A percentile compares a stretch with the other conserved stretches of the same genome.
These are phyloP conservation scores for Hypomontagnella monticulosa DNA, from an alignment of 495 filamentous ascomycete genomes.

Conservation along the genomic window DNA sequence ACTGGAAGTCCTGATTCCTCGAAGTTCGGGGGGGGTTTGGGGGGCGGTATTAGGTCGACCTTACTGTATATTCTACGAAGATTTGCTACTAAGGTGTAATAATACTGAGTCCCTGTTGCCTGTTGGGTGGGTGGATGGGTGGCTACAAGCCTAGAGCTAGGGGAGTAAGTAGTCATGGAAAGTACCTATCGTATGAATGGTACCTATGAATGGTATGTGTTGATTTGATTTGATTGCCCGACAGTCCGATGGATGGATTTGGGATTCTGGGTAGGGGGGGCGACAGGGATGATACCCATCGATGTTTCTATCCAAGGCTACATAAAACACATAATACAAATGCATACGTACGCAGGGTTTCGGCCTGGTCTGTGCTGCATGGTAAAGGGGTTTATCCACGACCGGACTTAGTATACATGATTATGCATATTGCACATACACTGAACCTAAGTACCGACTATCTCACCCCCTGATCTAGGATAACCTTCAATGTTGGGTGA, in stretches of 20 bases:
- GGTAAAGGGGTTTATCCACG: conserved; percentile 31
- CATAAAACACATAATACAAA: neutral
- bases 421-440: no score
- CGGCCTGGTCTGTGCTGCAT: conserved; percentile 28
- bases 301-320: neutral
- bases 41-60: conserved; percentile 9
- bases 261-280: conserved; percentile 21
- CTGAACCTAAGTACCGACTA: neutral
- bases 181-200: neutral
- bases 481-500: conserved; percentile 20
- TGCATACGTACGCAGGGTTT: neutral
- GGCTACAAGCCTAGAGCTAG: conserved; percentile 33
- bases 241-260: conserved; percentile 33
- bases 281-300: conserved; percentile 15
- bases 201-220: conserved; percentile 7
- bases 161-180: conserved; percentile 7
- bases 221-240: conserved; percentile 29
- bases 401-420: neutral
- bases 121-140: conserved; percentile 16
- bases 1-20: conserved; percentile 21
- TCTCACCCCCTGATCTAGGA: neutral
- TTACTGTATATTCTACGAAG: conserved; percentile 1
- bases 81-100: conserved; percentile 12
- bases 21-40: conserved; percentile 16
- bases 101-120: conserved; percentile 15